Evolutionary conservation across 2,329 filamentous ascomycete genomes (phyloP).

Genomic region (Huntiella bhutanensis): DNA sequence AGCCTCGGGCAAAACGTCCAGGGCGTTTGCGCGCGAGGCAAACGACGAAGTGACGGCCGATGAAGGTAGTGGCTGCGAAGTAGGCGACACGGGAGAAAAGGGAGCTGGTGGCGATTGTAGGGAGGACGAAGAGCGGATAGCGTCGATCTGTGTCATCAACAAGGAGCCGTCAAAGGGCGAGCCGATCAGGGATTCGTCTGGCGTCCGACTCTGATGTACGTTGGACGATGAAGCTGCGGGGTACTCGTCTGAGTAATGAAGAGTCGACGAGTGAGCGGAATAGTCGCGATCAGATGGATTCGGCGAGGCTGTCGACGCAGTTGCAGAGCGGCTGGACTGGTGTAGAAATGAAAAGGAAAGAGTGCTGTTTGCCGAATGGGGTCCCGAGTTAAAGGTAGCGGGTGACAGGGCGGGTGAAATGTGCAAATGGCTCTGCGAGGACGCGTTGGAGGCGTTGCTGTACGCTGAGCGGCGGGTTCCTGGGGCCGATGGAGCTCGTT

Average conservation of each 20-base stretch:
- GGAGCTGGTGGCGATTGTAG: neutral
- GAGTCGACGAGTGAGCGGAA: conserved; percentile 9
- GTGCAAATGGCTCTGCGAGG: conserved; percentile 8
- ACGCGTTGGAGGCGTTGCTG: conserved; percentile 22
- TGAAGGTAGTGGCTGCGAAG: neutral
- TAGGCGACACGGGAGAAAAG: neutral
- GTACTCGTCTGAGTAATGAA: conserved; percentile 5
- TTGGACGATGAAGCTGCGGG: neutral
- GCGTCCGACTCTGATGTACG: neutral
- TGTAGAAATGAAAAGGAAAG: conserved; percentile 8
- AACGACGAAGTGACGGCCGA: conserved; percentile 3
- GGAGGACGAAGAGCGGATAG: conserved; percentile 3
- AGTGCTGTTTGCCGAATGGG: conserved; percentile 15
- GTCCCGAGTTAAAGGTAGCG: conserved; percentile 16
- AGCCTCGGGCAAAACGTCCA: conserved; percentile 10
- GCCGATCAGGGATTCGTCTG: conserved; percentile 6
- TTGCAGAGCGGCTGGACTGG: conserved; percentile 9
- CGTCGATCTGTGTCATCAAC: conserved; percentile 6
- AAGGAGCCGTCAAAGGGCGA: conserved; percentile 7
- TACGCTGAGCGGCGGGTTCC: conserved; percentile 10
- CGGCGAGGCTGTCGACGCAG: conserved; percentile 7
- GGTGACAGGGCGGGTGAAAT: conserved; percentile 3
- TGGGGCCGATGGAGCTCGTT: conserved; percentile 41
- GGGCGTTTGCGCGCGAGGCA: conserved; percentile 10
- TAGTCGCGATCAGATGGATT: conserved; percentile 9